Evolutionary conservation across 106 monocot genomes (phyloP).

Genomic region (Dendrobium catenatum): DNA sequence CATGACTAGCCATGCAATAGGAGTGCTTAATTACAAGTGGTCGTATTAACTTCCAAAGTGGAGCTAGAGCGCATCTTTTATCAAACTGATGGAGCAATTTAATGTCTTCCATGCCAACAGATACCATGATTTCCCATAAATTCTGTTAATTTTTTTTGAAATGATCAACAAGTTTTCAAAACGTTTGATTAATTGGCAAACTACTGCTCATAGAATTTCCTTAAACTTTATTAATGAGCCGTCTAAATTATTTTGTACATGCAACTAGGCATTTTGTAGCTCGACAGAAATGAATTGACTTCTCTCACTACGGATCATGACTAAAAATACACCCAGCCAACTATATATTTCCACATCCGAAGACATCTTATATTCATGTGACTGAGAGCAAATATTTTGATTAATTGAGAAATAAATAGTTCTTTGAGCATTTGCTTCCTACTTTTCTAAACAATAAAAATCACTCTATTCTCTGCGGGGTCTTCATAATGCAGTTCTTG

Average conservation of each 20-base stretch:
- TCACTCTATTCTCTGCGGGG: neutral
- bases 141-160: neutral
- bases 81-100: neutral
- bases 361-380: neutral
- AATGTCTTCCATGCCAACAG: neutral
- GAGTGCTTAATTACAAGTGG: neutral
- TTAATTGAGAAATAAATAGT: neutral
- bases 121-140: neutral
- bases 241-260: neutral
- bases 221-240: neutral
- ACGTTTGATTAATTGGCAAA: neutral
- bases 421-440: neutral
- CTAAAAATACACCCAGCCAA: neutral
- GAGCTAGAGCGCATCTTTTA: neutral
- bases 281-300: neutral
- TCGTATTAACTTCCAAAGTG: neutral
- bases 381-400: neutral
- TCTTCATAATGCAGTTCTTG: neutral
- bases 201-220: neutral
- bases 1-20: neutral
- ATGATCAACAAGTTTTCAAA: neutral
- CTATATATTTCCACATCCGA: neutral
- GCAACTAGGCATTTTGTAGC: neutral
- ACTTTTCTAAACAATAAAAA: neutral
- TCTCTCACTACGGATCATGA: neutral